Conservation (phyloP, 352 stramenopile genomes). For the Peronospora farinosa region DNA sequence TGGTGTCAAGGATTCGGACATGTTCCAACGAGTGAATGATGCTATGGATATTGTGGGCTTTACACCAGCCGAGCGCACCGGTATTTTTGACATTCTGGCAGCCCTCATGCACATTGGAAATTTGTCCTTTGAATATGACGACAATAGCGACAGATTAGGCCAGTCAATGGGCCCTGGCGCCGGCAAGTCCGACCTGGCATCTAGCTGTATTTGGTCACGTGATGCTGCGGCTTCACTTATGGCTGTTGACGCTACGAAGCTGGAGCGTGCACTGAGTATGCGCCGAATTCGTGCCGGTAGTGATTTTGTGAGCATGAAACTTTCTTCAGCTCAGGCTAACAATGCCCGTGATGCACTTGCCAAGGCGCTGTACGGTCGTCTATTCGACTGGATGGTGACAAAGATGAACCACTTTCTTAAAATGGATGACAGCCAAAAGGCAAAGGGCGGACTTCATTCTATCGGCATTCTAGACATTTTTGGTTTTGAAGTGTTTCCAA, state of each 20-base stretch:
- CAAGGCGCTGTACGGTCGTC: slow-evolving; percentile 81
- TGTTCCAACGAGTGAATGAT: slow-evolving; percentile 73
- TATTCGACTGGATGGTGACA: slow-evolving; percentile 89
- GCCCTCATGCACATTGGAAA: slow-evolving; percentile 88
- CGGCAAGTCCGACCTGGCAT: slow-evolving; percentile 39
- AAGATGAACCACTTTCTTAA: slow-evolving; percentile 83
- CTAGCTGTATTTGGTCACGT: slow-evolving; percentile 61
- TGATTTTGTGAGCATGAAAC: slow-evolving; percentile 82
- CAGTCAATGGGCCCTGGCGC: slow-evolving; percentile 29
- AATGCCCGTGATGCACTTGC: slow-evolving; percentile 76
- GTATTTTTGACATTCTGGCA: slow-evolving; percentile 78
- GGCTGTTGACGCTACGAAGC: slow-evolving; percentile 58
- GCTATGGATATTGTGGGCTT: slow-evolving; percentile 85
- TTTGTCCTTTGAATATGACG: slow-evolving; percentile 79
- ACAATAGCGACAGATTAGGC: slow-evolving; percentile 44
- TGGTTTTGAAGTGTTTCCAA: slow-evolving; percentile 88
- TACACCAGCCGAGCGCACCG: slow-evolving; percentile 55
- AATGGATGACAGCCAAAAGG: slow-evolving; percentile 70
- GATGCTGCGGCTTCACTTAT: slow-evolving; percentile 67
- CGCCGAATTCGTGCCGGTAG: slow-evolving; percentile 75
- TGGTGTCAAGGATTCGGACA: slow-evolving; percentile 62
- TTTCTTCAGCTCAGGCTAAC: slow-evolving; percentile 75
- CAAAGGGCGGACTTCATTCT: slow-evolving; percentile 53
- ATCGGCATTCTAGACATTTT: slow-evolving; percentile 92
- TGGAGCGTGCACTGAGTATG: slow-evolving; percentile 68